A percentile compares a stretch with the other conserved stretches of the same genome.
These are phyloP conservation scores for Aspergillus terreus DNA, from an alignment of 2,329 filamentous ascomycete genomes.

Conservation along the genomic window DNA sequence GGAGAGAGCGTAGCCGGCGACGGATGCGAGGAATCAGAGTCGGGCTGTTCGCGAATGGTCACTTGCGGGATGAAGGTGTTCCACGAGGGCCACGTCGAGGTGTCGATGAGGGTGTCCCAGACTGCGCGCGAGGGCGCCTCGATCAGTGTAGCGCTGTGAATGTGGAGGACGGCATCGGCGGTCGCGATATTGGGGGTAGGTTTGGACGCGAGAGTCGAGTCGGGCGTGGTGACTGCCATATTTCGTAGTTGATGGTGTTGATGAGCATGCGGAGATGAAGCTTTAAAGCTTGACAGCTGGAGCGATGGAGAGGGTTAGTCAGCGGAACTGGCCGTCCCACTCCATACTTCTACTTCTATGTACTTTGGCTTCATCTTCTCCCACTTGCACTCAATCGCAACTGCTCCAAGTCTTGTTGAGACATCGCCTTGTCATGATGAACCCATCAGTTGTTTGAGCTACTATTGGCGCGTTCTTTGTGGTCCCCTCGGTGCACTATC, in stretches of 20 bases:
- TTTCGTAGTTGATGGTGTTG: background rate
- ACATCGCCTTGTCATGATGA: too few species aligned
- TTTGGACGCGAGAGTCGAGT: constrained; percentile 3
- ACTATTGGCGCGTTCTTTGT: too few species aligned
- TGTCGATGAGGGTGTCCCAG: constrained; percentile 43
- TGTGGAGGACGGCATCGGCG: constrained; percentile 25
- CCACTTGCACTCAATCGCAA: too few species aligned
- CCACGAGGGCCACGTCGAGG: constrained; percentile 46
- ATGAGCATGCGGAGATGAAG: background rate
- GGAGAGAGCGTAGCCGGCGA: constrained; percentile 18
- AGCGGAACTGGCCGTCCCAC: background rate
- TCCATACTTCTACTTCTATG: background rate
- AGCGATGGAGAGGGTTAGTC: background rate
- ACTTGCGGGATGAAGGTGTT: constrained; percentile 46
- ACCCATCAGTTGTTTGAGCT: too few species aligned
- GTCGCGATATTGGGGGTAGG: constrained; percentile 28
- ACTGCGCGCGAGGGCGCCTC: constrained; percentile 40
- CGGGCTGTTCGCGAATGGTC: constrained; percentile 42
- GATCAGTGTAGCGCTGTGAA: constrained; percentile 36
- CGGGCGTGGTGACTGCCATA: background rate
- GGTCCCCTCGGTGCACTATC: too few species aligned
- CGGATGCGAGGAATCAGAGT: constrained; percentile 3
- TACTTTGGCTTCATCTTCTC: background rate
- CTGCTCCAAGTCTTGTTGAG: too few species aligned
- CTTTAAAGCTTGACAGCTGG: too few species aligned